phyloP scores from a whole-genome alignment of 495 filamentous ascomycete genomes.

The Immersiella caudata region DNA sequence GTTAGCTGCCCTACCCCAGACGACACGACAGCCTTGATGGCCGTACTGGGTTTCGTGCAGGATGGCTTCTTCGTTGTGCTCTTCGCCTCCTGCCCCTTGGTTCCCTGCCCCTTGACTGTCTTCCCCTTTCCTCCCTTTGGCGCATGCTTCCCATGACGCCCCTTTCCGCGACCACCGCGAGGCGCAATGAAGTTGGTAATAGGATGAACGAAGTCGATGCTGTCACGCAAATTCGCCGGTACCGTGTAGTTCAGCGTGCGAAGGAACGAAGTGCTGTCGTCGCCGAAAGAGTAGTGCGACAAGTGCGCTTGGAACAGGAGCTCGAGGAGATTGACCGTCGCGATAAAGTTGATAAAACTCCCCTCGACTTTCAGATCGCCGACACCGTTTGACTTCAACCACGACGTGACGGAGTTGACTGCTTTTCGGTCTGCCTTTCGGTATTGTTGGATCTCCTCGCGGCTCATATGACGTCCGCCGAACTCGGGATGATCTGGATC shows the following conservation, averaged over 20 bases:
- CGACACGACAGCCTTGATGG: background rate
- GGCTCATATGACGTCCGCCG: constrained; percentile 36
- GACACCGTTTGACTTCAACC: constrained; percentile 40
- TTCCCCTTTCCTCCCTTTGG: background rate
- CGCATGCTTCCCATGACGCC: background rate
- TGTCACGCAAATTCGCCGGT: constrained; percentile 44
- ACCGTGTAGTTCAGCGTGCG: constrained; percentile 51
- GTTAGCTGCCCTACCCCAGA: background rate
- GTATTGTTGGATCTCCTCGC: constrained; percentile 35
- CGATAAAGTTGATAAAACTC: constrained; percentile 39
- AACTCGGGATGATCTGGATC: constrained; percentile 27
- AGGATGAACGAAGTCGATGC: constrained; percentile 48
- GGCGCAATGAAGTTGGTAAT: constrained; percentile 49
- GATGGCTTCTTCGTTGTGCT: background rate
- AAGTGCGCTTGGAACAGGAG: constrained; percentile 44
- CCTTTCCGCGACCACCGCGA: constrained; percentile 12
- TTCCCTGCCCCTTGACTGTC: background rate
- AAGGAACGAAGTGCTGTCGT: constrained; percentile 28
- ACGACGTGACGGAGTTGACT: constrained; percentile 34
- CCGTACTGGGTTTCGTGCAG: background rate
- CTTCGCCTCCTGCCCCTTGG: constrained; percentile 6
- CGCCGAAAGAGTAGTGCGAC: constrained; percentile 38
- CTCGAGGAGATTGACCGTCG: constrained; percentile 38
- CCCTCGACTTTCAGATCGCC: constrained; percentile 30
- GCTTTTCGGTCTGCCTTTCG: constrained; percentile 30